Percentiles rank a stretch among this genome's conserved stretches.
phyloP scores from a whole-genome alignment of 148 eudicot species.

The Arbutus unedo region DNA sequence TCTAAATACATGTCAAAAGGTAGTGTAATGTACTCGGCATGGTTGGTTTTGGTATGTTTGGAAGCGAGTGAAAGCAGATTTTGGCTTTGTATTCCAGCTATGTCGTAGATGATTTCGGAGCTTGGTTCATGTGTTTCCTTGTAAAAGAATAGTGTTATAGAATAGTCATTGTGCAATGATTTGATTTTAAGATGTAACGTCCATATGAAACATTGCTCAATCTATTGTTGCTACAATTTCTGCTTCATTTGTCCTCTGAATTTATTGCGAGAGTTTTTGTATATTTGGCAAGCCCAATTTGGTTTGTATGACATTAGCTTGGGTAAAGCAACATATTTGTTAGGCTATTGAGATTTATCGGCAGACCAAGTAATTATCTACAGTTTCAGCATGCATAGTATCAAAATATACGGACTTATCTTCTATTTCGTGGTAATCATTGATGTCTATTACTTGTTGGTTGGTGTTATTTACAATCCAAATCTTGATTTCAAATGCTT shows the following conservation, averaged over 20 bases:
- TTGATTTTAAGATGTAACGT: conserved; percentile 17
- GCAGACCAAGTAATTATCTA: neutral
- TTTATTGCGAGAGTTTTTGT: neutral
- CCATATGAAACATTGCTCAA: conserved; percentile 19
- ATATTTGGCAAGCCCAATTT: neutral
- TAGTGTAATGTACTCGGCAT: conserved; percentile 18
- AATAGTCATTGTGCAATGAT: conserved; percentile 13
- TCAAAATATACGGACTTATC: too few species aligned
- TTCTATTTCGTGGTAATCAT: too few species aligned
- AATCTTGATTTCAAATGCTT: neutral
- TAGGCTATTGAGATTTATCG: neutral
- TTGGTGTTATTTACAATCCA: neutral
- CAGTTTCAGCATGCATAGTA: neutral
- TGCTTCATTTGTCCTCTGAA: neutral
- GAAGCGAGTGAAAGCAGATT: conserved; percentile 22
- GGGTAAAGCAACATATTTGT: neutral
- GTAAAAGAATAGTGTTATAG: conserved; percentile 13
- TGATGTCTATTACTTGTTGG: neutral
- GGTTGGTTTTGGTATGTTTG: conserved; percentile 28
- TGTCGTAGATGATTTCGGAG: conserved; percentile 14
- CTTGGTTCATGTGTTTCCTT: conserved; percentile 15
- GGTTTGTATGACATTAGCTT: neutral
- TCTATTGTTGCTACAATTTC: neutral
- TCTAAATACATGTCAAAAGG: conserved; percentile 18
- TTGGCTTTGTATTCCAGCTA: conserved; percentile 1